These are phyloP conservation scores for Pisolithus albus DNA, from an alignment of 768 basidiomycete genomes.

Conservation along the genomic window DNA sequence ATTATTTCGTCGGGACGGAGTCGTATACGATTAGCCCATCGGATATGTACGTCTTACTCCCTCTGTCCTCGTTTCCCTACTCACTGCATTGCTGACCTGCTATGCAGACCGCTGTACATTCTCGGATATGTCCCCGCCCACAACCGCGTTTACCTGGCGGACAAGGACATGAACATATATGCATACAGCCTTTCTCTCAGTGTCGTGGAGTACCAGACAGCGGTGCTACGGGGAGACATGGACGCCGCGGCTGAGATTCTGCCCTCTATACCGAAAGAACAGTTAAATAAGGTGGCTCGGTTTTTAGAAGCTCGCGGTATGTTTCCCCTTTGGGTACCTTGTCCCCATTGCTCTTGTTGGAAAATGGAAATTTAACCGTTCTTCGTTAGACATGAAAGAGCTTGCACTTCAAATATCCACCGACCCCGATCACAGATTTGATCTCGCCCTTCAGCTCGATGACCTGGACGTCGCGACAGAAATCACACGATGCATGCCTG, in stretches of 20 bases:
- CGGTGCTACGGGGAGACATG: constrained; percentile 85
- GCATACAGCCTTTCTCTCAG: constrained; percentile 76
- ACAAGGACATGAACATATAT: constrained; percentile 88
- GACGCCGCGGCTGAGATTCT: constrained; percentile 77
- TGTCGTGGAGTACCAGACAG: constrained; percentile 95
- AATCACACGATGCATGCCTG: constrained; percentile 48
- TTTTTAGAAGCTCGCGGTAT: constrained; percentile 89
- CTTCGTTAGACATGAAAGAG: constrained; percentile 70
- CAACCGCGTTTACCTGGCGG: constrained; percentile 89
- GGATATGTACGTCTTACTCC: constrained; percentile 64
- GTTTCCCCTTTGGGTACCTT: constrained; percentile 9
- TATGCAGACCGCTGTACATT: constrained; percentile 72
- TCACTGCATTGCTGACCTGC: not conserved
- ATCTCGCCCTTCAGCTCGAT: constrained; percentile 83
- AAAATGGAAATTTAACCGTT: not conserved
- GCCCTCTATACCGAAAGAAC: constrained; percentile 79
- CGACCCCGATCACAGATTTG: constrained; percentile 94
- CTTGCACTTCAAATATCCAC: constrained; percentile 87
- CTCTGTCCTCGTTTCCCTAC: constrained; percentile 1
- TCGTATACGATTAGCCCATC: constrained; percentile 93
- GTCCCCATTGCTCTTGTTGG: not conserved
- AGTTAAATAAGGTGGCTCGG: constrained; percentile 86
- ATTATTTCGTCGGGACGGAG: constrained; percentile 91
- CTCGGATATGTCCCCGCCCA: constrained; percentile 93
- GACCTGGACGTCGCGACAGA: constrained; percentile 84